Percentiles rank a stretch among this genome's conserved stretches.
These are phyloP conservation scores for Aegilops sharonensis DNA, from an alignment of 176 grass and related monocot species.

Conservation along the genomic window DNA sequence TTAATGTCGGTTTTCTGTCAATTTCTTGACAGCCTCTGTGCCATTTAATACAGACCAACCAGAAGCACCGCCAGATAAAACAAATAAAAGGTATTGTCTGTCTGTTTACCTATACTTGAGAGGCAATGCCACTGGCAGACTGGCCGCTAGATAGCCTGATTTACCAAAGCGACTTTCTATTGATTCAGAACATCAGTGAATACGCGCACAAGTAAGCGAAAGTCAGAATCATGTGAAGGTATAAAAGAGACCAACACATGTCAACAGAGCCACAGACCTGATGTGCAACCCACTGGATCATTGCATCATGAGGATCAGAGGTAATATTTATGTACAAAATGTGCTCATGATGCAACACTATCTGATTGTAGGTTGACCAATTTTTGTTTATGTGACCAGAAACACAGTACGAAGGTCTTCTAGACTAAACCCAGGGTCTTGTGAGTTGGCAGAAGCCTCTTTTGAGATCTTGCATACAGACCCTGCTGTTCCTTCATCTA, in stretches of 20 bases:
- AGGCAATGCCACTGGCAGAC: background rate
- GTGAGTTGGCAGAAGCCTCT: slow-evolving; percentile 16
- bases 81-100: slow-evolving; percentile 35
- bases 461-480: slow-evolving; percentile 2
- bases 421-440: slow-evolving; percentile 36
- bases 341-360: slow-evolving; percentile 6
- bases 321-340: slow-evolving; percentile 25
- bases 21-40: slow-evolving; percentile 24
- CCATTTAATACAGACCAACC: background rate
- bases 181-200: slow-evolving; percentile 19
- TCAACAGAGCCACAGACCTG: background rate
- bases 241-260: background rate
- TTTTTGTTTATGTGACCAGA: slow-evolving; percentile 25
- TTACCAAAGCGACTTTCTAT: background rate
- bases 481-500: background rate
- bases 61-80: slow-evolving; percentile 18
- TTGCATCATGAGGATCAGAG: slow-evolving; percentile 22
- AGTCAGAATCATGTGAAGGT: slow-evolving; percentile 33
- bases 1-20: background rate
- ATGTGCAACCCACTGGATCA: slow-evolving; percentile 2
- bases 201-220: slow-evolving; percentile 21
- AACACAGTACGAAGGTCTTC: slow-evolving; percentile 23
- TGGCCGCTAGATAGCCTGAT: background rate
- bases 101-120: background rate
- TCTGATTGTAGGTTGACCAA: slow-evolving; percentile 18